A percentile compares a stretch with the other conserved stretches of the same genome.
phyloP scores from a whole-genome alignment of 352 stramenopile species.

The Globisporangium yorkense region DNA sequence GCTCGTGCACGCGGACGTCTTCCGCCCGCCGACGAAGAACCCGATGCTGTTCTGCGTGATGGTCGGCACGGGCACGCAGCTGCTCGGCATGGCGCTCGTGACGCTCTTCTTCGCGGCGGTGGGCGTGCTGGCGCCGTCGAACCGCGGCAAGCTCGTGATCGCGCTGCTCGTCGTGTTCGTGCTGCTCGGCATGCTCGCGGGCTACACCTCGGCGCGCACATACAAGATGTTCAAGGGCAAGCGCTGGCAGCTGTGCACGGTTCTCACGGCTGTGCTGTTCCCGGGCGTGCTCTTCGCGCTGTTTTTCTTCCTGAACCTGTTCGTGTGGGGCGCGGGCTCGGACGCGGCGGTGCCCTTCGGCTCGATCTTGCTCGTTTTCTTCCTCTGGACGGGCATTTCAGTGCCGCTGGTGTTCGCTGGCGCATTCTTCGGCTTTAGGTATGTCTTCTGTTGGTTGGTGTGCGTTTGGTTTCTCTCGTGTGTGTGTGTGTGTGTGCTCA shows the following conservation, averaged over 20 bases:
- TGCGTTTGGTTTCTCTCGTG: not conserved
- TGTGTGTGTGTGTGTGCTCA: not conserved
- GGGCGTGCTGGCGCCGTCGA: slow-evolving; percentile 95
- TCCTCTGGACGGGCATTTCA: slow-evolving; percentile 99
- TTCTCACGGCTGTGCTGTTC: slow-evolving; percentile 95
- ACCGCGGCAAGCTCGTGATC: slow-evolving; percentile 97
- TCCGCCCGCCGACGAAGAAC: slow-evolving; percentile 93
- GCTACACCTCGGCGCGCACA: slow-evolving; percentile 94
- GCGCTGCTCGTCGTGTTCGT: slow-evolving; percentile 97
- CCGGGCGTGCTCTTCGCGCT: slow-evolving; percentile 95
- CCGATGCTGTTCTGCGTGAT: slow-evolving; percentile 97
- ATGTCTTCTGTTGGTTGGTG: slow-evolving; percentile 14
- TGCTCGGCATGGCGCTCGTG: slow-evolving; percentile 94
- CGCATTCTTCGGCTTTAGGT: slow-evolving; percentile 98
- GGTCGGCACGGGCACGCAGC: slow-evolving; percentile 96
- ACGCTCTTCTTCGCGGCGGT: slow-evolving; percentile 97
- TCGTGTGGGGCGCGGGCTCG: slow-evolving; percentile 92
- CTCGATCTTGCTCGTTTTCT: slow-evolving; percentile 96
- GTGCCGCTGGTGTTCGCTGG: slow-evolving; percentile 98
- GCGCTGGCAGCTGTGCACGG: slow-evolving; percentile 96
- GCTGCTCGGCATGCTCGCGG: slow-evolving; percentile 93
- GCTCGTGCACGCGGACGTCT: slow-evolving; percentile 99
- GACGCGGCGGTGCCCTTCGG: slow-evolving; percentile 94
- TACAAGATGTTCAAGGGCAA: slow-evolving; percentile 99
- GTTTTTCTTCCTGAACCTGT: slow-evolving; percentile 98